Evolutionary conservation across 805 yeast genomes (phyloP).

Genomic region (Candida sphagnicola): DNA sequence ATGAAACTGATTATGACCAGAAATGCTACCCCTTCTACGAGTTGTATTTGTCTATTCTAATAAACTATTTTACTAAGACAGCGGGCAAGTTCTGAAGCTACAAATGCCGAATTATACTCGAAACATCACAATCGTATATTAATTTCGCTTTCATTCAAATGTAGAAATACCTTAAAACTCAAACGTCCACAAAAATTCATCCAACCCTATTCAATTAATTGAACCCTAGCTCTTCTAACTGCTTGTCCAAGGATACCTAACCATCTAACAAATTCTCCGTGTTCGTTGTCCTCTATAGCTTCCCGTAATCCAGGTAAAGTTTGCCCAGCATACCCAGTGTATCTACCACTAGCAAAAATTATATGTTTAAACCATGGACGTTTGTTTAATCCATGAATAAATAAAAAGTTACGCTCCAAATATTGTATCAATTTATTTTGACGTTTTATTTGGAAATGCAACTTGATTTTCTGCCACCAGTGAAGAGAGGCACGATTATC

Average conservation of each 20-base stretch:
- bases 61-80: no score
- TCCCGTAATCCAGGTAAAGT: conserved; percentile 60
- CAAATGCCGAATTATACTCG: no score
- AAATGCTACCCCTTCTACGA: no score
- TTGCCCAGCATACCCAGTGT: conserved; percentile 47
- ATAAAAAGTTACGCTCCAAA: conserved; percentile 52
- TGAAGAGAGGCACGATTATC: conserved; percentile 27
- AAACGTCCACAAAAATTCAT: no score
- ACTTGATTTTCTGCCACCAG: conserved; percentile 34
- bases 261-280: conserved; percentile 42
- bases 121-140: no score
- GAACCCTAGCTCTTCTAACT: conserved; percentile 19
- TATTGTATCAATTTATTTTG: conserved; percentile 38
- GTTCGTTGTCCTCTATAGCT: conserved; percentile 45
- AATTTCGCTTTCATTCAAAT: no score
- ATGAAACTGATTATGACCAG: no score
- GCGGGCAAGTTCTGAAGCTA: no score
- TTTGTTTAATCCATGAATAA: conserved; percentile 41
- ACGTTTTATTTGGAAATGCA: conserved; percentile 24
- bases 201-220: not conserved
- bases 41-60: no score
- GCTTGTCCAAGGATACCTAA: conserved; percentile 40
- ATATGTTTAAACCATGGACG: conserved; percentile 64
- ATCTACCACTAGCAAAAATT: conserved; percentile 56
- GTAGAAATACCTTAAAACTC: no score